Conservation (phyloP, 176 grass and related monocot genomes). For the Oryza meridionalis region DNA sequence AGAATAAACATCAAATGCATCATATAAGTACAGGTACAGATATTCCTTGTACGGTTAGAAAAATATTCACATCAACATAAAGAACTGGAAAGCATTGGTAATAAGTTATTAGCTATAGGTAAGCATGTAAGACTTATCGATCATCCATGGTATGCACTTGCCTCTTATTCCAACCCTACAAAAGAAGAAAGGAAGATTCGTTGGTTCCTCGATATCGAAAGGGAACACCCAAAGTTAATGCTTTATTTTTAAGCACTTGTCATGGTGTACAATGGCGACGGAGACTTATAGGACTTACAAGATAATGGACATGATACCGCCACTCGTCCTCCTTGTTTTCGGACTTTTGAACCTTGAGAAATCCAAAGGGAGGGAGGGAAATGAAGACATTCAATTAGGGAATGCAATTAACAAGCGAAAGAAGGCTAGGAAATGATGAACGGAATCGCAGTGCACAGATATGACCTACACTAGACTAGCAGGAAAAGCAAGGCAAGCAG, state of each 20-base stretch:
- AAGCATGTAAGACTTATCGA: conserved; percentile 34
- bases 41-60: conserved; percentile 2
- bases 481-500: background rate
- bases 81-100: background rate
- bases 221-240: conserved; percentile 4
- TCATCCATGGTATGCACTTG: conserved; percentile 56
- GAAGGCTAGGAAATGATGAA: background rate
- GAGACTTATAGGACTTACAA: conserved; percentile 53
- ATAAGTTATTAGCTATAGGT: background rate
- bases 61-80: background rate
- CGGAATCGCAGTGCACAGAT: background rate
- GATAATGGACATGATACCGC: conserved; percentile 92
- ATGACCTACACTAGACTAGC: background rate
- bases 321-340: conserved; percentile 71
- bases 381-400: conserved; percentile 1
- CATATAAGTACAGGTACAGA: background rate
- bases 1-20: background rate
- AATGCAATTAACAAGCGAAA: conserved; percentile 30
- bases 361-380: conserved; percentile 2
- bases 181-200: conserved; percentile 35
- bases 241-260: background rate
- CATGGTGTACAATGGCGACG: conserved; percentile 1
- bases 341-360: conserved; percentile 77
- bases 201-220: background rate
- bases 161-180: conserved; percentile 99